Base-by-base conservation (phyloP, 2,329 filamentous ascomycete species). In the Knoxdaviesia proteae region DNA sequence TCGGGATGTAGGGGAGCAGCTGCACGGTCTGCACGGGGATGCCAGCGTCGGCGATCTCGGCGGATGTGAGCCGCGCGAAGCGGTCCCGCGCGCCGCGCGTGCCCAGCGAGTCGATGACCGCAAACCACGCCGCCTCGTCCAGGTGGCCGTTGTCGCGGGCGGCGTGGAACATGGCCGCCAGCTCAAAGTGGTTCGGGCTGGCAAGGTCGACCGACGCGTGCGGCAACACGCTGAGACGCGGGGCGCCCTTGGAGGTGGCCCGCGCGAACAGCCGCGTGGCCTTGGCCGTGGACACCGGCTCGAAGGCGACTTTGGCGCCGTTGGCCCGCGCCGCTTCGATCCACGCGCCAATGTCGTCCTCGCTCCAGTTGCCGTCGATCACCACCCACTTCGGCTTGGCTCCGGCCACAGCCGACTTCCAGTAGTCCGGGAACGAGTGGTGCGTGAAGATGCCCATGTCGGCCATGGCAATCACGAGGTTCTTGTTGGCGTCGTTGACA, bases 391-490 rank as follows among this genome's bases (percentile, higher is more conserved):
- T 72, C n/a, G 77, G 83, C 50, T 63, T 67, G 8, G 68, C 62
- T 3, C 62, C 58, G 8, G 61, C 57, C 6, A 84, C 60, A 32
- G 72, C 62, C 1, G 73, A 67, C 41, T 68, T 66, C 77, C 79
- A 84, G 49, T 69, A 61, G 6, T 64, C 56, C 0, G 66, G 58
- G 47, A 71, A 68, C 1, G 65, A 63, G 46, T 69, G 61, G 10
- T 60, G 54, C n/a, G 75, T 69, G 40, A 94, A 72, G 51, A 94
- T 88, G 44, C 68, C 72, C 86, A 96, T 94, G 55, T 96, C 90
- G 5, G 88, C 87, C 84, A 94, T 93, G 39, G 86, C 88, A 48
- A 94, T 60, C n/a, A 87, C 69, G 3, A 98, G 71, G 48, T 87
- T 80, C 57, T 86, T 92, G 46, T 79, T 74, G 1, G 66, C 65